Evolutionary conservation across 352 stramenopile genomes (phyloP).

Genomic region (Globisporangium mamillatum): DNA sequence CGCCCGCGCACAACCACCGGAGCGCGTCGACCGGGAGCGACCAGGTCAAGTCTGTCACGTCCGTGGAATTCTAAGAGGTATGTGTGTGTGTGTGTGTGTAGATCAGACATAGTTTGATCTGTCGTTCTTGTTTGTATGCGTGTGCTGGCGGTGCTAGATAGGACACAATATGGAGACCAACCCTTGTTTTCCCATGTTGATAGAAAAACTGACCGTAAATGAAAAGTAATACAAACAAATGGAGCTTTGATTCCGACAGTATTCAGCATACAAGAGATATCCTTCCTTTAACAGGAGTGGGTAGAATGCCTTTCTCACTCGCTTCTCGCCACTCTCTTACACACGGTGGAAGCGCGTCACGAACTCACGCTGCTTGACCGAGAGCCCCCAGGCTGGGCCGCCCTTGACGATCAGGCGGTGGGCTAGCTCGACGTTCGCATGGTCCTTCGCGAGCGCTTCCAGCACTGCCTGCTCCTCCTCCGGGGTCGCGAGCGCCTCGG

Average conservation of each 20-base stretch:
- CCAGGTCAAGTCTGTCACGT: slow-evolving; percentile 14
- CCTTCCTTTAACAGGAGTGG: too few species aligned
- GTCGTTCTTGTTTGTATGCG: neutral
- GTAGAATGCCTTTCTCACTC: neutral
- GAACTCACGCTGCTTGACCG: slow-evolving; percentile 68
- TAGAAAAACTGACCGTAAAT: neutral
- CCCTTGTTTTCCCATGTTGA: neutral
- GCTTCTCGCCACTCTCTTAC: slow-evolving; percentile 9
- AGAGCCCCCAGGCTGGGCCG: slow-evolving; percentile 73
- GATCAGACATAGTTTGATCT: slow-evolving; percentile 2
- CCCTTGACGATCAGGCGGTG: slow-evolving; percentile 68
- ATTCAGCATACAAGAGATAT: too few species aligned
- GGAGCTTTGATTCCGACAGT: slow-evolving; percentile 10
- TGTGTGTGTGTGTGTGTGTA: neutral
- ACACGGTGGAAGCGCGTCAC: slow-evolving; percentile 45
- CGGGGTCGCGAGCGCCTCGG: slow-evolving; percentile 24
- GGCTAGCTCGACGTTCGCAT: slow-evolving; percentile 44
- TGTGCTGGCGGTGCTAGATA: too few species aligned
- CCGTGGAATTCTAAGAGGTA: neutral
- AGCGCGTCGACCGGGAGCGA: slow-evolving; percentile 10
- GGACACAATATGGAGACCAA: too few species aligned
- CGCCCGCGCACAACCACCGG: slow-evolving; percentile 5
- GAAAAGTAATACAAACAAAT: slow-evolving; percentile 1
- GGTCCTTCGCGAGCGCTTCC: slow-evolving; percentile 36
- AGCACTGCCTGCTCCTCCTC: slow-evolving; percentile 45